phyloP scores from a whole-genome alignment of 495 filamentous ascomycete genomes.

The Penicillium psychrofluorescens region DNA sequence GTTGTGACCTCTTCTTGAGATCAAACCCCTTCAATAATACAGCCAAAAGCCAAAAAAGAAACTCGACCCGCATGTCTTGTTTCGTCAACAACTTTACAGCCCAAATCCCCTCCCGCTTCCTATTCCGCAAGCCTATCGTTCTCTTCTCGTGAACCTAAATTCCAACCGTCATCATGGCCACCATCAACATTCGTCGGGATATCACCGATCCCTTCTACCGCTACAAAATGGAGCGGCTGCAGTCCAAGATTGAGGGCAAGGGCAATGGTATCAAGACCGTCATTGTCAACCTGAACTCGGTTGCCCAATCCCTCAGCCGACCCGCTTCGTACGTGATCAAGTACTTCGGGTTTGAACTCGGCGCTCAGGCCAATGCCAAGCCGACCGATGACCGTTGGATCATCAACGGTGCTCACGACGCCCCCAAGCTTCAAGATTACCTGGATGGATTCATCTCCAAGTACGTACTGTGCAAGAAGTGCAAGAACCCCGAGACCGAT shows the following conservation, averaged over 20 bases:
- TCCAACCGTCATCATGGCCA: conserved; percentile 64
- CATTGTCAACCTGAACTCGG: conserved; percentile 93
- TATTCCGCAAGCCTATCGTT: conserved; percentile 16
- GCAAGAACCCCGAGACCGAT: conserved; percentile 98
- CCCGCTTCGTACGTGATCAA: conserved; percentile 96
- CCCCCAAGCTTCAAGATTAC: conserved; percentile 92
- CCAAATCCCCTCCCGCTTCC: conserved; percentile 33
- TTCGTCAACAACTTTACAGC: conserved; percentile 33
- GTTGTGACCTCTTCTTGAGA: conserved; percentile 20
- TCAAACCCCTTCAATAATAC: conserved; percentile 33
- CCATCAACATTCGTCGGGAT: conserved; percentile 98
- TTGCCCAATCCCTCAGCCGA: conserved; percentile 85
- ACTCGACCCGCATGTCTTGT: conserved; percentile 50
- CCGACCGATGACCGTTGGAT: conserved; percentile 98
- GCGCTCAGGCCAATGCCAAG: conserved; percentile 96
- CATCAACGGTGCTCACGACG: conserved; percentile 97
- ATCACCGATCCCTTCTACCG: conserved; percentile 98
- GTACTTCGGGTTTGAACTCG: conserved; percentile 98
- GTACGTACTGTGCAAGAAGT: conserved; percentile 98
- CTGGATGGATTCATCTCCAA: conserved; percentile 96
- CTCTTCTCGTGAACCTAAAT: conserved; percentile 14
- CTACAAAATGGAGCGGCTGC: conserved; percentile 98
- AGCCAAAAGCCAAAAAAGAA: conserved; percentile 46
- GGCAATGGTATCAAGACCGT: conserved; percentile 96
- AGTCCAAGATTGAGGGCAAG: conserved; percentile 99